Evolutionary conservation across 495 filamentous ascomycete genomes (phyloP).

Genomic region (Bacidia gigantensis): DNA sequence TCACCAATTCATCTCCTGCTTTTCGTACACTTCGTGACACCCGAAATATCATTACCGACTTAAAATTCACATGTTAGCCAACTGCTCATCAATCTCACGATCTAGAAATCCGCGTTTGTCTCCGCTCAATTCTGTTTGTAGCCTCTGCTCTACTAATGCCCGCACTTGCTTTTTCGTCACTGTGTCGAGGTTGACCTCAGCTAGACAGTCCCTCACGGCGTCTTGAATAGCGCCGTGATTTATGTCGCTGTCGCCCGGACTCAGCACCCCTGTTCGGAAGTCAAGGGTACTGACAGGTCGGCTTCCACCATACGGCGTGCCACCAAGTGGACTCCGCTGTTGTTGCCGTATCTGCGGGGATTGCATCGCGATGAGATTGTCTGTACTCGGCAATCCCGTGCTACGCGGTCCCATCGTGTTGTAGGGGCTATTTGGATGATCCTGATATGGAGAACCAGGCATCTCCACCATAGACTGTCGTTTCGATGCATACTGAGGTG

Average conservation of each 20-base stretch:
- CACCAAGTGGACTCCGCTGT: constrained; percentile 38
- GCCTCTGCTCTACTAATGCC: constrained; percentile 77
- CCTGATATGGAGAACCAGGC: constrained; percentile 33
- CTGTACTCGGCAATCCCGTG: constrained; percentile 43
- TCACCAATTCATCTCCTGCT: neutral
- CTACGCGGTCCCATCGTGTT: constrained; percentile 38
- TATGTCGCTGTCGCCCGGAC: constrained; percentile 30
- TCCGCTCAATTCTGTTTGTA: constrained; percentile 73
- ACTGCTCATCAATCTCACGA: constrained; percentile 78
- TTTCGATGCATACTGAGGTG: constrained; percentile 33
- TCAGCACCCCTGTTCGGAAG: constrained; percentile 52
- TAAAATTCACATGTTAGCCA: constrained; percentile 70
- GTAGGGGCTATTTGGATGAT: constrained; percentile 24
- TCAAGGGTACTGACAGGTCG: constrained; percentile 60
- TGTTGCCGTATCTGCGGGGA: constrained; percentile 32
- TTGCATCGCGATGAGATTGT: constrained; percentile 41
- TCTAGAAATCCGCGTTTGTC: constrained; percentile 79
- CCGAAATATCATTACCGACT: neutral
- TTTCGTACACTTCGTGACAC: neutral
- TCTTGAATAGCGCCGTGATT: constrained; percentile 63
- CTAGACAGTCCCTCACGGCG: constrained; percentile 64
- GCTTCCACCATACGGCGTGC: constrained; percentile 23
- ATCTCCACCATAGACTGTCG: constrained; percentile 44
- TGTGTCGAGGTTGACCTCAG: constrained; percentile 86
- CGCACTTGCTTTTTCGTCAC: constrained; percentile 97